A percentile compares a stretch with the other conserved stretches of the same genome.
Conservation (phyloP, 495 filamentous ascomycete genomes). For the Paragyromitra xinjiangensis region DNA sequence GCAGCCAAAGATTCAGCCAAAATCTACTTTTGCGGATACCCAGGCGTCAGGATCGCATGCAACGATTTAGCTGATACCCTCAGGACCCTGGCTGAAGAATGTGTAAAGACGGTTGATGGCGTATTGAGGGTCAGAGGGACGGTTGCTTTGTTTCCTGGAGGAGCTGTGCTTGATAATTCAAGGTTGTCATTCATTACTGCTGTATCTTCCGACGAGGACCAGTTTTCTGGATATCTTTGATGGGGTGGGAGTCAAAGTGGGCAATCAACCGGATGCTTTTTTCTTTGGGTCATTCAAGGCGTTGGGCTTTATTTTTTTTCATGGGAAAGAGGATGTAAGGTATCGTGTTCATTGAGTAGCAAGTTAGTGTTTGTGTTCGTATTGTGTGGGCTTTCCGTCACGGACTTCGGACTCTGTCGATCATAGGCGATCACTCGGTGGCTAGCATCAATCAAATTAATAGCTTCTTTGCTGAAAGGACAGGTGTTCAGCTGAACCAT, state of each 20-base stretch:
- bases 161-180: neutral
- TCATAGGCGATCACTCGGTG: slow-evolving; percentile 26
- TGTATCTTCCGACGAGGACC: neutral
- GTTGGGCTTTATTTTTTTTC: neutral
- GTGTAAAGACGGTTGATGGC: neutral
- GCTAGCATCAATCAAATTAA: neutral
- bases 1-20: neutral
- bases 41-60: slow-evolving; percentile 20
- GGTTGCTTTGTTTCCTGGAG: slow-evolving; percentile 9
- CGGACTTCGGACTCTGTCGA: neutral
- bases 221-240: neutral
- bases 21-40: slow-evolving; percentile 31
- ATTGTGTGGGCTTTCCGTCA: neutral
- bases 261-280: neutral
- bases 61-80: neutral
- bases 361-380: neutral
- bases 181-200: slow-evolving; percentile 23
- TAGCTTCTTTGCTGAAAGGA: neutral
- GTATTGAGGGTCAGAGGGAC: slow-evolving; percentile 13
- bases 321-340: neutral
- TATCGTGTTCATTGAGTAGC: slow-evolving; percentile 21
- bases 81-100: neutral
- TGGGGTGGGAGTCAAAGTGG: neutral
- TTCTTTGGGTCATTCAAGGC: slow-evolving; percentile 9
- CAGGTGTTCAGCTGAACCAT: neutral